Evolutionary conservation across 805 yeast species (phyloP).

Genomic region (Saccharomycopsis sp.): DNA sequence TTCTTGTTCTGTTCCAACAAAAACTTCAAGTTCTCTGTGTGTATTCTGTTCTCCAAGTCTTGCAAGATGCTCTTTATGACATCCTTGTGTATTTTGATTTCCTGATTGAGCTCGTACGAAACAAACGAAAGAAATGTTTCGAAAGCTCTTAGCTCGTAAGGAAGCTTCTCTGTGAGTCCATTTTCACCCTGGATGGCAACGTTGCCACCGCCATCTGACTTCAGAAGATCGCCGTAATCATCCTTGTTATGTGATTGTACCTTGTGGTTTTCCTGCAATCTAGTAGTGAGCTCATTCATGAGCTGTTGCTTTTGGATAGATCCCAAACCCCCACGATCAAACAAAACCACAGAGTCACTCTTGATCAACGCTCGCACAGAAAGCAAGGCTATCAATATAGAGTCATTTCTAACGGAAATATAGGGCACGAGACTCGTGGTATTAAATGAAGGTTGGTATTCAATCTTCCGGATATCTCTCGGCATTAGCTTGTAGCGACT

Average conservation of each 20-base stretch:
- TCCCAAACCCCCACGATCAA: slow-evolving; percentile 64
- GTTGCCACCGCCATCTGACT: not conserved
- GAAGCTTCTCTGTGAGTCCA: slow-evolving; percentile 20
- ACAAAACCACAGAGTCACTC: slow-evolving; percentile 67
- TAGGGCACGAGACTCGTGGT: slow-evolving; percentile 83
- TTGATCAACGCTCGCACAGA: slow-evolving; percentile 88
- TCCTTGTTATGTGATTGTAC: no score
- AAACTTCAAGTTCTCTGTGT: slow-evolving; percentile 64
- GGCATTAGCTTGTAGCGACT: slow-evolving; percentile 71
- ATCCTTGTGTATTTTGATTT: slow-evolving; percentile 48
- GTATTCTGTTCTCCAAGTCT: slow-evolving; percentile 71
- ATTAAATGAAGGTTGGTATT: slow-evolving; percentile 36
- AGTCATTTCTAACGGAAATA: slow-evolving; percentile 68
- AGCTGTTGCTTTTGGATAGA: slow-evolving; percentile 56
- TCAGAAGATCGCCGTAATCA: not conserved
- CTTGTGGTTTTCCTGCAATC: slow-evolving; percentile 41
- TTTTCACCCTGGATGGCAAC: not conserved
- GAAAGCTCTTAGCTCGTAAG: slow-evolving; percentile 72
- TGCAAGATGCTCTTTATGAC: slow-evolving; percentile 55
- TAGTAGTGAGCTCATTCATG: slow-evolving; percentile 76
- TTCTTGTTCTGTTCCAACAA: slow-evolving; percentile 65
- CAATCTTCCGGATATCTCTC: slow-evolving; percentile 79
- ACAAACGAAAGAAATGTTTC: slow-evolving; percentile 79
- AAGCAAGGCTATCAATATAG: slow-evolving; percentile 72
- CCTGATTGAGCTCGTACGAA: slow-evolving; percentile 70